These are phyloP conservation scores for Baeospora myosura DNA, from an alignment of 1,284 basidiomycete genomes.

Conservation along the genomic window DNA sequence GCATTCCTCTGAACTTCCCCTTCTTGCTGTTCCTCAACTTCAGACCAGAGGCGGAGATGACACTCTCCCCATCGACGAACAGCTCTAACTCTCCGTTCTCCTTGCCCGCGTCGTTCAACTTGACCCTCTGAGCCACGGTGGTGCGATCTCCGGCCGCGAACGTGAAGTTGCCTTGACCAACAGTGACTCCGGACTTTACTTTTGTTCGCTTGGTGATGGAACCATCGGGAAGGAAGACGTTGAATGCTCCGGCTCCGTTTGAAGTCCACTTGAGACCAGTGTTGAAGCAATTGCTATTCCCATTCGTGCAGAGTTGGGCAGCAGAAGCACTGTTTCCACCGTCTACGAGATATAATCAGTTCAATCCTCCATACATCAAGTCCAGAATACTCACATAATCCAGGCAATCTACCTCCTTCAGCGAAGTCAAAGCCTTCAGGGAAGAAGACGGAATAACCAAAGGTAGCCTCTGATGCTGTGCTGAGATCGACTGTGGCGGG, in stretches of 20 bases:
- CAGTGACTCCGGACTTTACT: not conserved
- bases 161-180: not conserved
- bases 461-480: slow-evolving; percentile 45
- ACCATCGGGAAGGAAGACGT: slow-evolving; percentile 50
- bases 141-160: not conserved
- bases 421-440: slow-evolving; percentile 43
- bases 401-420: slow-evolving; percentile 49
- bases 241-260: slow-evolving; percentile 46
- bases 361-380: no score
- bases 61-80: not conserved
- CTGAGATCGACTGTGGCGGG: slow-evolving; percentile 35
- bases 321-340: no score
- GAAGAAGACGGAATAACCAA: slow-evolving; percentile 57
- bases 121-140: not conserved
- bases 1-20: not conserved
- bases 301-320: no score
- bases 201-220: no score
- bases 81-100: slow-evolving; percentile 1
- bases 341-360: no score
- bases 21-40: not conserved
- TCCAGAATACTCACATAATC: slow-evolving; percentile 38
- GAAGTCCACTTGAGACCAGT: slow-evolving; percentile 52
- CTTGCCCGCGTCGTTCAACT: not conserved
- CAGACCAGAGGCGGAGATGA: not conserved
- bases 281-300: slow-evolving; percentile 54